Evolutionary conservation across 495 filamentous ascomycete species (phyloP).

Genomic region (Penicillium alfredii): DNA sequence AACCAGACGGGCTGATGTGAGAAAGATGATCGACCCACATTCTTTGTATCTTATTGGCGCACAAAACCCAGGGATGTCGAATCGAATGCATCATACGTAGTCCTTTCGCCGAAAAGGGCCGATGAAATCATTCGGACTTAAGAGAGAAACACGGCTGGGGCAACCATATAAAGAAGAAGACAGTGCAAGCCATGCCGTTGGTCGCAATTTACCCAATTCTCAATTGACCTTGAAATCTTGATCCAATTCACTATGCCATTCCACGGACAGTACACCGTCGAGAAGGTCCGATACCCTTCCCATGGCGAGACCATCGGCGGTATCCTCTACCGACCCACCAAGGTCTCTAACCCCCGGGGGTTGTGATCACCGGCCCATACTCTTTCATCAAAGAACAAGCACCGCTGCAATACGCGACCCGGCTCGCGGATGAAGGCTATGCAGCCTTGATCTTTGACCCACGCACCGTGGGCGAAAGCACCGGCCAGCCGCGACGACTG

Average conservation of each 20-base stretch:
- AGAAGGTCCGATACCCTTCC: constrained; percentile 15
- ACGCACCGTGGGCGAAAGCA: constrained; percentile 18
- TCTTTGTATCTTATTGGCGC: too few species aligned
- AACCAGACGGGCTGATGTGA: too few species aligned
- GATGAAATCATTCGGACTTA: too few species aligned
- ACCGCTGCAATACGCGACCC: constrained; percentile 18
- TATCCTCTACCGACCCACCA: constrained; percentile 8
- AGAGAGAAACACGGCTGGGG: too few species aligned
- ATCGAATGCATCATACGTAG: too few species aligned
- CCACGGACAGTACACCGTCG: constrained; percentile 18
- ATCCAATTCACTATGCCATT: constrained; percentile 15
- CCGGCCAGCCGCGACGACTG: constrained; percentile 15
- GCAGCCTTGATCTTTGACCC: constrained; percentile 20
- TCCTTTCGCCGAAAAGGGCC: too few species aligned
- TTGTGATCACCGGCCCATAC: constrained; percentile 17
- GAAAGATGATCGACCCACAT: too few species aligned
- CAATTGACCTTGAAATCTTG: constrained; percentile 1
- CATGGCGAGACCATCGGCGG: constrained; percentile 13
- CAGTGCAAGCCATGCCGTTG: too few species aligned
- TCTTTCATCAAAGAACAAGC: constrained; percentile 21
- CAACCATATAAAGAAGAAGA: too few species aligned
- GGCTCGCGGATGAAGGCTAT: constrained; percentile 20
- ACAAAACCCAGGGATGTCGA: too few species aligned
- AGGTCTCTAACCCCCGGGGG: constrained; percentile 11
- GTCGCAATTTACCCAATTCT: too few species aligned